Conservation (phyloP, 2,329 filamentous ascomycete species). For the Fusarium nodosum region DNA sequence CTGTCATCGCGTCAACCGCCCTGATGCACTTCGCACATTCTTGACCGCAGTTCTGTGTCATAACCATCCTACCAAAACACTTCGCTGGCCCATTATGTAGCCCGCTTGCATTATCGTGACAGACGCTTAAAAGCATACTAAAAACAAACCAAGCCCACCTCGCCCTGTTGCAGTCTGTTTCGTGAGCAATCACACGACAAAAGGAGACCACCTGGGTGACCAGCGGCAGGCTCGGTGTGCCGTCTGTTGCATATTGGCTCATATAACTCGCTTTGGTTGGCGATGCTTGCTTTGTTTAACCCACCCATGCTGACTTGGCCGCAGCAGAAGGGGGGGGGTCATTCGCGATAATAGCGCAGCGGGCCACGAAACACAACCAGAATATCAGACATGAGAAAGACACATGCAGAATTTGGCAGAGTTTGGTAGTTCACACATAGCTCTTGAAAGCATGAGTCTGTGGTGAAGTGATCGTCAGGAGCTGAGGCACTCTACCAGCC, state of each 20-base stretch:
- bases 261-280: slow-evolving; percentile 45
- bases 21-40: slow-evolving; percentile 25
- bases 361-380: slow-evolving; percentile 33
- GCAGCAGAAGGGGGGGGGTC: slow-evolving; percentile 35
- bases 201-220: slow-evolving; percentile 33
- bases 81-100: slow-evolving; percentile 43
- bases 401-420: slow-evolving; percentile 8
- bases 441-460: slow-evolving; percentile 13
- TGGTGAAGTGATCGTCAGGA: slow-evolving; percentile 40
- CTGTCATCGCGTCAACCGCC: slow-evolving; percentile 20
- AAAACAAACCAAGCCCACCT: slow-evolving; percentile 32
- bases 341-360: slow-evolving; percentile 36
- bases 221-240: slow-evolving; percentile 48
- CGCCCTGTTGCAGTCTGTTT: slow-evolving; percentile 26
- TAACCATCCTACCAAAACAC: slow-evolving; percentile 34
- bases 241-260: slow-evolving; percentile 45
- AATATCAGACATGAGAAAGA: slow-evolving; percentile 15
- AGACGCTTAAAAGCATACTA: slow-evolving; percentile 24
- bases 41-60: slow-evolving; percentile 38
- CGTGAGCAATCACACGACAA: slow-evolving; percentile 44
- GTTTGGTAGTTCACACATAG: background rate
- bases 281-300: slow-evolving; percentile 40
- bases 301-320: slow-evolving; percentile 48
- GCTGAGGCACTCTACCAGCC: slow-evolving; percentile 30
- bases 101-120: slow-evolving; percentile 27